Conservation (phyloP, 2,329 filamentous ascomycete species). For the Truncatella angustata region DNA sequence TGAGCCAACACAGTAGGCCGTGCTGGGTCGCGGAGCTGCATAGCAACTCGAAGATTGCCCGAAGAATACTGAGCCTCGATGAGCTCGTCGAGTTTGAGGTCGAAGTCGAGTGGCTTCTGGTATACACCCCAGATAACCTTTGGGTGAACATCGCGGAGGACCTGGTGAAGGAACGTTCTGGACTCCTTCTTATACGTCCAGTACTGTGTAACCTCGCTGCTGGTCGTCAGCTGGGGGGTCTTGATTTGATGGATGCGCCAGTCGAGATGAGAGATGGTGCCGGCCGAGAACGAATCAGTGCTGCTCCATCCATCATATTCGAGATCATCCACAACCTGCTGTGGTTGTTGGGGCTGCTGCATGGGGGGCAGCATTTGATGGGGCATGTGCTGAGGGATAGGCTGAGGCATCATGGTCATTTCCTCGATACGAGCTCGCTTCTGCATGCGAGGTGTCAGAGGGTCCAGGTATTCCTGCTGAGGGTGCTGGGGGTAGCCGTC, state of each 20-base stretch:
- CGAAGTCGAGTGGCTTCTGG: constrained; percentile 49
- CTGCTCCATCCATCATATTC: constrained; percentile 48
- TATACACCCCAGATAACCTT: constrained; percentile 47
- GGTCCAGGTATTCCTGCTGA: constrained; percentile 23
- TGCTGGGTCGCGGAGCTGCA: constrained; percentile 36
- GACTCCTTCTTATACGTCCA: constrained; percentile 48
- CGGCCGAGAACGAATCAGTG: constrained; percentile 47
- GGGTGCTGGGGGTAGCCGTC: constrained; percentile 14
- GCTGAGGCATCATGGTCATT: constrained; percentile 2
- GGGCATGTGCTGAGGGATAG: not conserved
- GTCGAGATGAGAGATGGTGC: constrained; percentile 43
- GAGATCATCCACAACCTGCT: constrained; percentile 35
- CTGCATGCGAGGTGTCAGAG: constrained; percentile 24
- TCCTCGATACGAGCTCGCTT: constrained; percentile 29
- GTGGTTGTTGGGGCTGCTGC: too few species aligned
- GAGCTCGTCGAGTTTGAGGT: constrained; percentile 46
- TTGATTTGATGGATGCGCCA: constrained; percentile 54
- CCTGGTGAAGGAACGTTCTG: constrained; percentile 50
- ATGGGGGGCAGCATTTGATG: not conserved
- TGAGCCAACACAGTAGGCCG: constrained; percentile 47
- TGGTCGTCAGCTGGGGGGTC: constrained; percentile 44
- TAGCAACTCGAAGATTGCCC: constrained; percentile 39
- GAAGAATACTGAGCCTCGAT: constrained; percentile 43
- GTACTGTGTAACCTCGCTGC: constrained; percentile 50
- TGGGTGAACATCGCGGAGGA: constrained; percentile 43